These are phyloP conservation scores for Talaromyces ruber DNA, from an alignment of 495 filamentous ascomycete species.

Conservation along the genomic window DNA sequence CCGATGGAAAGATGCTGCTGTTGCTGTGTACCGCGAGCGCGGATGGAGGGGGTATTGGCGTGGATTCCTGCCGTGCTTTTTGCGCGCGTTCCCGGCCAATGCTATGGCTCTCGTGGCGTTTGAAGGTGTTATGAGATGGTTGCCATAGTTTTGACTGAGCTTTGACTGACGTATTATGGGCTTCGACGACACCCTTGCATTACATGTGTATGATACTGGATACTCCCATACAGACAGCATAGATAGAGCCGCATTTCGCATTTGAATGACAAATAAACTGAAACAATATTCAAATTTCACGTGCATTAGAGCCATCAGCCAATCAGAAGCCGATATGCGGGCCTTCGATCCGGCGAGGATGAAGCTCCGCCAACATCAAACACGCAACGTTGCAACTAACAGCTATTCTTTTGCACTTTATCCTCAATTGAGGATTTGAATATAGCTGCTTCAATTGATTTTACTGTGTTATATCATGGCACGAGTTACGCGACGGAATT, in stretches of 20 bases:
- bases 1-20: constrained; percentile 74
- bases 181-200: background rate
- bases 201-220: background rate
- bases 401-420: background rate
- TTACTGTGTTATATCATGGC: background rate
- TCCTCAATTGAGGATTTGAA: background rate
- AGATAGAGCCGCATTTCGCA: background rate
- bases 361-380: constrained; percentile 1
- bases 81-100: constrained; percentile 94
- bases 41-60: constrained; percentile 83
- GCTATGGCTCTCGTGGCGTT: constrained; percentile 89
- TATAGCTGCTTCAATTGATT: background rate
- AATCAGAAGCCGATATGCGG: background rate
- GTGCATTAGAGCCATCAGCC: background rate
- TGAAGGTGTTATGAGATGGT: constrained; percentile 78
- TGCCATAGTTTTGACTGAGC: constrained; percentile 36
- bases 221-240: background rate
- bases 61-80: constrained; percentile 86
- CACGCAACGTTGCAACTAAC: background rate
- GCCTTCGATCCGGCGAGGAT: background rate
- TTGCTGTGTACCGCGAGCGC: constrained; percentile 61
- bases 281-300: background rate
- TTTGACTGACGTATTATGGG: background rate
- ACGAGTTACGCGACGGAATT: background rate
- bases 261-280: background rate